Percentiles rank a stretch among this genome's conserved stretches.
These are phyloP conservation scores for Mycena olivaceomarginata DNA, from an alignment of 768 basidiomycete genomes.

Conservation along the genomic window DNA sequence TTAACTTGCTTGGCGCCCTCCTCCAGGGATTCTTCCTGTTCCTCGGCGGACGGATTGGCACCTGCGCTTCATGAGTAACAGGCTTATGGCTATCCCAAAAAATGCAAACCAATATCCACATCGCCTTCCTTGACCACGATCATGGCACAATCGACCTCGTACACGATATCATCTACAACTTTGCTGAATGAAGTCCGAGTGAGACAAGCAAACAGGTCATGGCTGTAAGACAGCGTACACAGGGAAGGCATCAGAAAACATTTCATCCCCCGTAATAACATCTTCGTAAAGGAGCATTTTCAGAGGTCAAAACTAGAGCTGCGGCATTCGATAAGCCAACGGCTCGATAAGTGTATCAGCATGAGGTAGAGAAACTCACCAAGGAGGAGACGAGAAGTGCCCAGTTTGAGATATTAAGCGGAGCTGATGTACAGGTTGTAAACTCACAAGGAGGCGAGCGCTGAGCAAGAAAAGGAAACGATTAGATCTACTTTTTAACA, in stretches of 20 bases:
- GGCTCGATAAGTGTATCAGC: too few relatives aligned
- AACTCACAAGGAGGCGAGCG: too few relatives aligned
- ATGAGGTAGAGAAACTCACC: too few relatives aligned
- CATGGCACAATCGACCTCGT: constrained; percentile 89
- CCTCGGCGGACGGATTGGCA: constrained; percentile 95
- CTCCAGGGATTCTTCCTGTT: constrained; percentile 87
- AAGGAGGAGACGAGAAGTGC: too few relatives aligned
- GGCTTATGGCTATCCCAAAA: background rate
- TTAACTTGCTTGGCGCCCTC: constrained; percentile 87
- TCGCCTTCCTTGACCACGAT: constrained; percentile 86
- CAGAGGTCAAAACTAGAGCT: constrained; percentile 23
- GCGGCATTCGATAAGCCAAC: too few relatives aligned
- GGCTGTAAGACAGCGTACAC: constrained; percentile 64
- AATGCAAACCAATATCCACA: constrained; percentile 86
- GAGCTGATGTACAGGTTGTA: too few relatives aligned
- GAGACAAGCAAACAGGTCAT: background rate
- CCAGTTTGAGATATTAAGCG: too few relatives aligned
- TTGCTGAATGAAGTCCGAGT: constrained; percentile 70
- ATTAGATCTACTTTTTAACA: too few relatives aligned
- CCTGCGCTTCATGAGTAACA: constrained; percentile 65
- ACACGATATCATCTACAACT: constrained; percentile 84
- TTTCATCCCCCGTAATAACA: constrained; percentile 88
- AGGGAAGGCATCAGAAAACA: constrained; percentile 96
- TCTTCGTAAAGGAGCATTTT: constrained; percentile 84
- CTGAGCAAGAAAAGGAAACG: too few relatives aligned